phyloP scores from a whole-genome alignment of 495 filamentous ascomycete genomes.

The Penicillium ochrochloron region DNA sequence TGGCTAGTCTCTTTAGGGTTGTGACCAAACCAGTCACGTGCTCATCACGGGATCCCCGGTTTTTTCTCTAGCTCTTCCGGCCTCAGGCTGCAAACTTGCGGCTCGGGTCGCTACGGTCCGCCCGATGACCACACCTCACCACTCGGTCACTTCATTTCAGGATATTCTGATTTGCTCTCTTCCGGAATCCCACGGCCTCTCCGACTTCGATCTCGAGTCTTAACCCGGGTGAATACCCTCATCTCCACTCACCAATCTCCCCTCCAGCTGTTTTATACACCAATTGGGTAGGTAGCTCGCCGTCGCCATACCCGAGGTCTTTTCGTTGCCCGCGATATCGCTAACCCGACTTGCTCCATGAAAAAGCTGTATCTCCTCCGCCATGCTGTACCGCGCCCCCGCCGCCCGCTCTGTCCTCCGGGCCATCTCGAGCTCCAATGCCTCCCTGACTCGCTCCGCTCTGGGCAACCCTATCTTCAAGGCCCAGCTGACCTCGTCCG shows the following conservation, averaged over 20 bases:
- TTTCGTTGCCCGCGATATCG: slow-evolving; percentile 34
- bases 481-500: slow-evolving; percentile 52
- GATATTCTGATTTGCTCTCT: slow-evolving; percentile 43
- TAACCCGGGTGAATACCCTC: slow-evolving; percentile 41
- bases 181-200: slow-evolving; percentile 39
- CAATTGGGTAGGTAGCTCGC: slow-evolving; percentile 45
- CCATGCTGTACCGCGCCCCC: slow-evolving; percentile 54
- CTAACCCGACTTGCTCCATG: slow-evolving; percentile 42
- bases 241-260: slow-evolving; percentile 40
- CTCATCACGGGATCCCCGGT: slow-evolving; percentile 18
- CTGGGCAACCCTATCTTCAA: slow-evolving; percentile 49
- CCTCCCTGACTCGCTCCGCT: slow-evolving; percentile 48
- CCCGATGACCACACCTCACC: slow-evolving; percentile 47
- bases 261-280: slow-evolving; percentile 28
- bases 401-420: slow-evolving; percentile 53
- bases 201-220: slow-evolving; percentile 41
- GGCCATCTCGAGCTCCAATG: slow-evolving; percentile 54
- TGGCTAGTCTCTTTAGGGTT: slow-evolving; percentile 31
- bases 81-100: slow-evolving; percentile 40
- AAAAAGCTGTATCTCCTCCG: slow-evolving; percentile 41
- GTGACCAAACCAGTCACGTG: slow-evolving; percentile 30
- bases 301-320: slow-evolving; percentile 39
- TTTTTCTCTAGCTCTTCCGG: slow-evolving; percentile 5
- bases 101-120: slow-evolving; percentile 35
- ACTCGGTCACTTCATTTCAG: slow-evolving; percentile 46